Evolutionary conservation across 768 basidiomycete genomes (phyloP).

Genomic region (Zangia roseola): DNA sequence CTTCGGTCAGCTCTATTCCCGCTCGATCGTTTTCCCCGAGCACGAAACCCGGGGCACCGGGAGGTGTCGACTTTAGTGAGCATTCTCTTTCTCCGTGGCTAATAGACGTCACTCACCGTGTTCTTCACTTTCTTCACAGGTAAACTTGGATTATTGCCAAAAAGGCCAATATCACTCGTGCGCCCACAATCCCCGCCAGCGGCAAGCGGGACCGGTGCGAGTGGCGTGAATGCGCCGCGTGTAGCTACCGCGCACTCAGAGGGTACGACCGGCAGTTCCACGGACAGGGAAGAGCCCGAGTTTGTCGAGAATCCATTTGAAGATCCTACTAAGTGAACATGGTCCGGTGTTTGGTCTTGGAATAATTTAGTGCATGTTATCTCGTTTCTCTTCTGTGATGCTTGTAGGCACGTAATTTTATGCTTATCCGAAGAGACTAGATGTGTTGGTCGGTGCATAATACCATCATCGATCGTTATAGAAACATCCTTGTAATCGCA

Average conservation of each 20-base stretch:
- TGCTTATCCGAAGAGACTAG: background rate
- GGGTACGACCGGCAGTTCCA: slow-evolving; percentile 22
- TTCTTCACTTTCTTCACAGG: slow-evolving; percentile 34
- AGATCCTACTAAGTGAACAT: slow-evolving; percentile 32
- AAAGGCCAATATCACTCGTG: slow-evolving; percentile 66
- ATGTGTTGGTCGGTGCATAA: background rate
- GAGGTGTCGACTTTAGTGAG: slow-evolving; percentile 35
- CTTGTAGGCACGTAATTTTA: background rate
- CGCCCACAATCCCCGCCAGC: slow-evolving; percentile 31
- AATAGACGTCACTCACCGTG: background rate
- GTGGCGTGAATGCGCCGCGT: slow-evolving; percentile 4
- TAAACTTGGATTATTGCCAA: slow-evolving; percentile 70
- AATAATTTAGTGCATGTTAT: background rate
- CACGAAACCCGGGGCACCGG: background rate
- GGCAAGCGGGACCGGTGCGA: background rate
- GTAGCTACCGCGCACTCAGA: slow-evolving; percentile 8
- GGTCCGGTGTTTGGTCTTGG: background rate
- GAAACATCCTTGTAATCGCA: background rate
- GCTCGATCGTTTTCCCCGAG: slow-evolving; percentile 12
- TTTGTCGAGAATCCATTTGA: slow-evolving; percentile 79
- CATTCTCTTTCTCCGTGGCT: background rate
- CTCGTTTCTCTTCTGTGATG: background rate
- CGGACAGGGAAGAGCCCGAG: slow-evolving; percentile 57
- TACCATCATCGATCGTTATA: background rate
- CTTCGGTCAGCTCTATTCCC: background rate